Evolutionary conservation across 208 protist genomes (phyloP), one percentile per base, ranked within the genome.

Genomic region (Phytomonas francai): DNA sequence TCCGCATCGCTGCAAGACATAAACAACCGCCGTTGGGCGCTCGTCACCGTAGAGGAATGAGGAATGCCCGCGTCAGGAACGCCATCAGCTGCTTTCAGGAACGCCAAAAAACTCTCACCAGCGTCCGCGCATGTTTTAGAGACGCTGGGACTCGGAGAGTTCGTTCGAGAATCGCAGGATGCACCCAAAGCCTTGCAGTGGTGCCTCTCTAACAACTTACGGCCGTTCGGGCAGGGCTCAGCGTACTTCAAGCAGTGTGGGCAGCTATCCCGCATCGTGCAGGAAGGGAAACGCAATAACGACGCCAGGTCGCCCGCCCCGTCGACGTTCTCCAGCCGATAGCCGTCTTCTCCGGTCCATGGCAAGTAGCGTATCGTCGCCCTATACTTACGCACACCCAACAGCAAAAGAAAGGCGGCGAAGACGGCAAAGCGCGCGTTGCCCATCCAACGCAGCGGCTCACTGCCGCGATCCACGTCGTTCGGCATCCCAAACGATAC

Each of bases 391-490:
- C 65, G 68, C 29, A 90, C 54, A 12, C 89, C 89, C n/a, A 60
- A 49, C 28, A 95, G 27, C 19, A 95, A 59, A 30, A 77, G 42
- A 69, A 85, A 91, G 56, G 75, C 78, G 36, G 80, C 83, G 68
- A 92, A 93, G 8, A 88, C 79, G 27, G 84, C 69, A 63, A 95
- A 95, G 42, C 89, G 89, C 2, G 68, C 62, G 65, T 92, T 92
- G 63, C 89, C 87, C 87, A 95, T 89, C 81, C 87, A 95, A 22
- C 89, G 82, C 57, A 95, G 66, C 63, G 85, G 76, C 79, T 95
- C 89, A 19, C 79, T 88, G 62, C 89, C 89, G 61, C 80, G 79
- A 74, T 95, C 89, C 67, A 95, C 89, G 66, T 89, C 81, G 65
- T 95, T 95, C 22, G 80, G 71, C 28, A 86, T 64, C 30, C 89